A percentile compares a stretch with the other conserved stretches of the same genome.
These are phyloP conservation scores for Morella rubra DNA, from an alignment of 306 rosid genomes.

Conservation along the genomic window DNA sequence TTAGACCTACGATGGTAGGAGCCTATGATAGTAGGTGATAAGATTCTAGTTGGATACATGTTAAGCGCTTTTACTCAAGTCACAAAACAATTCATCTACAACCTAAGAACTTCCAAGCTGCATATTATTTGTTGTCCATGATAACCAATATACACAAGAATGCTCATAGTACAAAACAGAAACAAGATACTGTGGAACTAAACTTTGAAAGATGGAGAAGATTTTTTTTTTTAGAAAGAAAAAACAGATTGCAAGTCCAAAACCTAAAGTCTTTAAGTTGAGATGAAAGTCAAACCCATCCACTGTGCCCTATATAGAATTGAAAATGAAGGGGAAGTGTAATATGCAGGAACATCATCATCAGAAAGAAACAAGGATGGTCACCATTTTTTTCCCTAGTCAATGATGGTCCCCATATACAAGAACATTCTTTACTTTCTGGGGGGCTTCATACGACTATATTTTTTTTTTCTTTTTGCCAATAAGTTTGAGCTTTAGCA, in stretches of 20 bases:
- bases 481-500: too few species aligned
- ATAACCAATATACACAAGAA: not conserved
- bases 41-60: slow-evolving; percentile 1
- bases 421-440: not conserved
- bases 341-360: not conserved
- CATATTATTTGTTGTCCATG: slow-evolving; percentile 4
- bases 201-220: not conserved
- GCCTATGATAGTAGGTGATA: slow-evolving; percentile 7
- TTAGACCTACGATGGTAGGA: slow-evolving; percentile 11
- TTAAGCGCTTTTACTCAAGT: not conserved
- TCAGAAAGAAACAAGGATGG: not conserved
- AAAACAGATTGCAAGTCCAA: not conserved
- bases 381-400: too few species aligned
- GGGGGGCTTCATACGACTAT: not conserved
- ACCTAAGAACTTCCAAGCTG: not conserved
- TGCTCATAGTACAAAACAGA: not conserved
- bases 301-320: not conserved
- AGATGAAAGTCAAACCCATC: not conserved
- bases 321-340: not conserved
- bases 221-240: not conserved
- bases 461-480: not conserved
- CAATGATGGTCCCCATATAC: not conserved
- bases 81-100: not conserved
- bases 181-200: not conserved
- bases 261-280: not conserved